Evolutionary conservation across 805 yeast genomes (phyloP), one percentile per base, ranked within the genome.

Genomic region (Metschnikowia lunata): DNA sequence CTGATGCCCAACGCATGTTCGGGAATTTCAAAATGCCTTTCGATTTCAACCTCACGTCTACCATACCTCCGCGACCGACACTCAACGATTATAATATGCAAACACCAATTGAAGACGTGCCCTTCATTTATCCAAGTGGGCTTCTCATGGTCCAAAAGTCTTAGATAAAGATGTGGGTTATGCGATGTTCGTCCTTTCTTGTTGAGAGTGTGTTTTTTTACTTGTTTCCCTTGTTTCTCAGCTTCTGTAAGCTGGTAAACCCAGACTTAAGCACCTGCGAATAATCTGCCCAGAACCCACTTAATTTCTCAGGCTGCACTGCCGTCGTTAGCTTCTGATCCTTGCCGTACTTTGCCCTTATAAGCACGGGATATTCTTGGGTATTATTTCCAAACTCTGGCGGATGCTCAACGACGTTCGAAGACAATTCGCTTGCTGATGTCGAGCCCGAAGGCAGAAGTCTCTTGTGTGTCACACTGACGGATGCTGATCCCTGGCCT

Each of bases 261-360:
- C 93, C 90, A 18, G 71, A 59, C 60, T 87, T 89, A 44, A 89
- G 71, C 0, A 77, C 77, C 35, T 79, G 80, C 1, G 87, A 66
- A 64, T 89, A 90, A 26, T 80, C 81, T 35, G 63, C 61, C 97
- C 97, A 90, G 61, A 90, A 90, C 47, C 69, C 61, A 50, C 82
- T 87, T 51, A 90, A 68, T 3, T 76, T 65, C 1, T 71, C 76
- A 0, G 81, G 69, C 26, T 76, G 76, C 7, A 90, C 89, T 10
- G 83, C 78, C 0, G 97, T 89, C 26, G 89, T 79, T 29, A 83
- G 61, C 57, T 86, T 86, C n/a, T 63, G 57, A 13, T 68, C 59
- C 55, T 77, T 78, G 7, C 55, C 68, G 15, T 47, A 51, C 8
- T 47, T 57, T 29, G 58, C 58, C 61, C 96, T 76, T 50, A 89